A percentile compares a stretch with the other conserved stretches of the same genome.
Evolutionary conservation across 305 asterid species (phyloP).

Genomic region (Andrographis paniculata): DNA sequence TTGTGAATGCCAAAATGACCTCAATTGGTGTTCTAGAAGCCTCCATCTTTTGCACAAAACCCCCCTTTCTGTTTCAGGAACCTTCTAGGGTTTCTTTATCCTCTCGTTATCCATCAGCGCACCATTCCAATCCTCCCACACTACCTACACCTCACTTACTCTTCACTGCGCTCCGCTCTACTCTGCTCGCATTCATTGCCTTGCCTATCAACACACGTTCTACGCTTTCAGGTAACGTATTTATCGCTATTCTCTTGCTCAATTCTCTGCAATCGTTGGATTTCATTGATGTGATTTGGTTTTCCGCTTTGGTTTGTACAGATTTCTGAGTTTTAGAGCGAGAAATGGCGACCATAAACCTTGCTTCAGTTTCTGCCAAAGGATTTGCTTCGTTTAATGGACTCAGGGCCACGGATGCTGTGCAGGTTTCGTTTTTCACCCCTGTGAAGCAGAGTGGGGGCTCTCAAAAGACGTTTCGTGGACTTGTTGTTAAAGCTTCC

Average conservation of each 20-base stretch:
- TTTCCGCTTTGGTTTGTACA: not conserved
- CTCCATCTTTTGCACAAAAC: not conserved
- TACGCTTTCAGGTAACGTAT: too few species aligned
- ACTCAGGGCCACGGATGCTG: constrained; percentile 27
- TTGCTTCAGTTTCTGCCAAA: constrained; percentile 29
- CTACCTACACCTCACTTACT: too few species aligned
- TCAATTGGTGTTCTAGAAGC: not conserved
- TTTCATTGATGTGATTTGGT: not conserved
- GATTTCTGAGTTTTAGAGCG: not conserved
- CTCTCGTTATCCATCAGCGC: not conserved
- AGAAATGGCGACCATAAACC: constrained; percentile 33
- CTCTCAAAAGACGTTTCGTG: constrained; percentile 33
- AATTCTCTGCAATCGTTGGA: too few species aligned
- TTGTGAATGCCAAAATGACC: not conserved
- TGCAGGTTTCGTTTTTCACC: constrained; percentile 20
- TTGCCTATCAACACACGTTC: too few species aligned
- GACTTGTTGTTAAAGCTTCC: constrained; percentile 80
- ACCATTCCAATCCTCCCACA: not conserved
- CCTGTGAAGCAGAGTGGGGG: constrained; percentile 29
- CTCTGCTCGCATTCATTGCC: not conserved
- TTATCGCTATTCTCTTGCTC: not conserved
- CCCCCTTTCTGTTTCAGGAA: not conserved
- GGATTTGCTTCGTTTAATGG: constrained; percentile 31
- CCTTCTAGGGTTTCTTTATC: not conserved
- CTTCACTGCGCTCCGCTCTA: not conserved